Evolutionary conservation across 495 filamentous ascomycete species (phyloP).

Genomic region (Hypoxylon intermedium): DNA sequence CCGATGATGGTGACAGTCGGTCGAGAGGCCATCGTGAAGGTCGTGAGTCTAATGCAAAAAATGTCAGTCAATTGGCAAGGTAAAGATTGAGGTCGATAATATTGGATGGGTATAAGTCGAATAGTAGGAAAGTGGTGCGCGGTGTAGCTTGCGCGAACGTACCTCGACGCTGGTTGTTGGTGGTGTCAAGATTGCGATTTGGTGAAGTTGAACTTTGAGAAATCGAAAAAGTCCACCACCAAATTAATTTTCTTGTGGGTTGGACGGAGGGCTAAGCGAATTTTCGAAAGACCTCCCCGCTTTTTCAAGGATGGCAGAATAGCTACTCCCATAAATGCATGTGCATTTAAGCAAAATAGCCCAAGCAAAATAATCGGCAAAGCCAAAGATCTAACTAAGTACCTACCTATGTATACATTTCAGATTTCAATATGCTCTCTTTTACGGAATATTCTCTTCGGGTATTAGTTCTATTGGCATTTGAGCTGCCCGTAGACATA

Average conservation of each 20-base stretch:
- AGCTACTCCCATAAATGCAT: slow-evolving; percentile 1
- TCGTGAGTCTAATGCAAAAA: slow-evolving; percentile 32
- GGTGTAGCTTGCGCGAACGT: slow-evolving; percentile 19
- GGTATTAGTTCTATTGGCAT: no score
- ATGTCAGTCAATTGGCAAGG: slow-evolving; percentile 24
- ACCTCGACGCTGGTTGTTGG: slow-evolving; percentile 43
- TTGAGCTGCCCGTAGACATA: no score
- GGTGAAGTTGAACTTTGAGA: slow-evolving; percentile 38
- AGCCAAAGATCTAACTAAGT: no score
- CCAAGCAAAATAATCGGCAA: no score
- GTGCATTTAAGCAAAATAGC: background rate
- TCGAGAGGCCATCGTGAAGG: slow-evolving; percentile 82
- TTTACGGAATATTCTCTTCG: no score
- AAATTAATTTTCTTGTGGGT: slow-evolving; percentile 47
- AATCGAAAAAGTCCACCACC: slow-evolving; percentile 25
- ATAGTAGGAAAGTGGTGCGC: background rate
- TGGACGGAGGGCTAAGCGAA: slow-evolving; percentile 45
- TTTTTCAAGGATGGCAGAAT: background rate
- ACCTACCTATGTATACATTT: no score
- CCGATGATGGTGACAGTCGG: slow-evolving; percentile 94
- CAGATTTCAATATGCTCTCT: no score
- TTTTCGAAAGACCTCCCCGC: slow-evolving; percentile 17
- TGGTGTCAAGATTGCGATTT: slow-evolving; percentile 34
- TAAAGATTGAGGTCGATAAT: background rate
- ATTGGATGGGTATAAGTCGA: background rate